Conservation (phyloP, 2,329 filamentous ascomycete species). For the Penicillium sumatraense region DNA sequence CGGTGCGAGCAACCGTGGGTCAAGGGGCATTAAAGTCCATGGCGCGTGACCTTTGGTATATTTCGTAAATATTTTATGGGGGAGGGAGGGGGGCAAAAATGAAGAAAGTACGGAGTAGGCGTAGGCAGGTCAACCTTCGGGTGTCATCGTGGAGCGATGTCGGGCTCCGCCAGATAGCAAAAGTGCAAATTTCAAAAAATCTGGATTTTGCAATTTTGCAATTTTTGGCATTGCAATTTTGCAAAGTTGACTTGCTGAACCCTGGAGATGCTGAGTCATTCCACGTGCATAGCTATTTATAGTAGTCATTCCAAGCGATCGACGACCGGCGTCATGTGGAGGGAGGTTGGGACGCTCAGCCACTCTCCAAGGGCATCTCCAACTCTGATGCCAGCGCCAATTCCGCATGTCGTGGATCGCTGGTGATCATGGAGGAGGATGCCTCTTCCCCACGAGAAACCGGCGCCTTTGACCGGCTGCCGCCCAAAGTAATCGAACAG, state of each 20-base stretch:
- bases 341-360: constrained; percentile 26
- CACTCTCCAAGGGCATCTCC: constrained; percentile 21
- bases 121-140: not conserved
- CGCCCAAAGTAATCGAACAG: constrained; percentile 27
- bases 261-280: constrained; percentile 19
- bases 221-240: not conserved
- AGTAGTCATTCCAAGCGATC: constrained; percentile 18
- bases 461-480: constrained; percentile 26
- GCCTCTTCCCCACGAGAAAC: constrained; percentile 13
- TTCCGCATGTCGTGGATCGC: constrained; percentile 24
- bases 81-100: too few relatives aligned
- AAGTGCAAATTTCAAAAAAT: not conserved
- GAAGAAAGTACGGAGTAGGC: not conserved
- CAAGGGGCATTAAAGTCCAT: constrained; percentile 12
- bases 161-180: not conserved
- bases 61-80: not conserved
- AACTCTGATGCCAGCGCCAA: constrained; percentile 14
- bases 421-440: constrained; percentile 31
- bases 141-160: not conserved
- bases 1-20: constrained; percentile 13
- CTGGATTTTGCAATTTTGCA: not conserved
- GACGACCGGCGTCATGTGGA: constrained; percentile 14
- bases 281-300: constrained; percentile 24
- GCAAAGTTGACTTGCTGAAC: not conserved
- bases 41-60: not conserved